Evolutionary conservation across 1,284 basidiomycete genomes (phyloP).

Genomic region (Pholiota adiposa): DNA sequence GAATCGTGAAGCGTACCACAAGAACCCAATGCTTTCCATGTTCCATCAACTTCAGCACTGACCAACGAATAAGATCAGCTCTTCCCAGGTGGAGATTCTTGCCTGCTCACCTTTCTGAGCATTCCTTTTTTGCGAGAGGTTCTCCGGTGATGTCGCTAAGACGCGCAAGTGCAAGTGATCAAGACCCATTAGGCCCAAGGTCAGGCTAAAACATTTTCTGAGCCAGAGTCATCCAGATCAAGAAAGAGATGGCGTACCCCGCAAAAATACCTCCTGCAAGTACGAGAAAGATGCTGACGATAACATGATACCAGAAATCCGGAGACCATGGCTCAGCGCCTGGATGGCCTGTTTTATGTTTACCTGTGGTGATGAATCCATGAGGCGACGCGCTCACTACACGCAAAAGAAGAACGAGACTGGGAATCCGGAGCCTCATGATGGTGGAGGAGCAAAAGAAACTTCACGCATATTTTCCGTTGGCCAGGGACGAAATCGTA

Average conservation of each 20-base stretch:
- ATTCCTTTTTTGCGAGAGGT: constrained; percentile 66
- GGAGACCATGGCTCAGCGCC: constrained; percentile 35
- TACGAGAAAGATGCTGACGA: constrained; percentile 68
- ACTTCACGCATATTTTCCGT: background rate
- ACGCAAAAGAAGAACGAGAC: constrained; percentile 24
- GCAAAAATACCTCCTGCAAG: constrained; percentile 85
- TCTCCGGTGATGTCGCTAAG: constrained; percentile 78
- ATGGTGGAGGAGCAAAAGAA: background rate
- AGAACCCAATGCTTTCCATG: constrained; percentile 95
- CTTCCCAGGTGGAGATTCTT: background rate
- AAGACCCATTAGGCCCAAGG: constrained; percentile 93
- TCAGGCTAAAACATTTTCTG: constrained; percentile 54
- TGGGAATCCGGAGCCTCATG: constrained; percentile 24
- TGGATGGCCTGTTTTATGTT: constrained; percentile 25
- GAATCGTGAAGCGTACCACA: constrained; percentile 60
- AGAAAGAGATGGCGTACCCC: constrained; percentile 56
- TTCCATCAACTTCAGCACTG: constrained; percentile 75
- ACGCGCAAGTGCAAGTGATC: constrained; percentile 94
- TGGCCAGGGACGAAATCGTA: background rate
- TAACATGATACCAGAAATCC: constrained; percentile 73
- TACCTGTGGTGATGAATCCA: constrained; percentile 8
- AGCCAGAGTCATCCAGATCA: constrained; percentile 34
- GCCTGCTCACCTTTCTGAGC: constrained; percentile 65
- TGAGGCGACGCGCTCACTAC: constrained; percentile 19
- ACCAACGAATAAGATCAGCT: background rate